Conservation (phyloP, 2,329 filamentous ascomycete genomes). For the Cladosporium cucumerinum region DNA sequence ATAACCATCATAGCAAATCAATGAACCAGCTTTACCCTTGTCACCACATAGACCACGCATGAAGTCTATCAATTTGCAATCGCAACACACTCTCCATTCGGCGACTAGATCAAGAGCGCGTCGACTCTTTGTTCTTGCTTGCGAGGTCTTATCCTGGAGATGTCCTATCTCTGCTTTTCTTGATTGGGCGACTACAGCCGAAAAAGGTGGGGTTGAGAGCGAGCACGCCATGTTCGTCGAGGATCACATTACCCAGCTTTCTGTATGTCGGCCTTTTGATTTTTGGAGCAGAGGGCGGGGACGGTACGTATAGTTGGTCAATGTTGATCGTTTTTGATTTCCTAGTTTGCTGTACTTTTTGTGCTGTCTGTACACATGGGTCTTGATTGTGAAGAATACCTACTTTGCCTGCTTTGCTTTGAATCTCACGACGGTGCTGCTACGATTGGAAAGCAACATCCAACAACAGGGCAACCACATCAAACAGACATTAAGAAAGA, state of each 20-base stretch:
- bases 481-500: no score
- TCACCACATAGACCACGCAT: background rate
- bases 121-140: background rate
- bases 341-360: no score
- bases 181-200: background rate
- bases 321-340: no score
- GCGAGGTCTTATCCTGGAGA: background rate
- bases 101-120: background rate
- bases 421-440: no score
- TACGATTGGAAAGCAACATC: no score
- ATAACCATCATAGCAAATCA: background rate
- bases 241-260: background rate
- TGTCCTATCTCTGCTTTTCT: background rate
- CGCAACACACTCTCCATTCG: background rate
- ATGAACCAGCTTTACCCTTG: background rate
- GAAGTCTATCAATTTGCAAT: background rate
- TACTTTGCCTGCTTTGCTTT: no score
- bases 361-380: no score
- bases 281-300: background rate
- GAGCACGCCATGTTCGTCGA: background rate
- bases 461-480: no score
- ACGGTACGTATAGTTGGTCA: no score
- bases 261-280: background rate
- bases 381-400: no score
- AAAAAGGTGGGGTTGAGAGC: background rate